These are phyloP conservation scores for Penicillium antarcticum DNA, from an alignment of 495 filamentous ascomycete species.

Conservation along the genomic window DNA sequence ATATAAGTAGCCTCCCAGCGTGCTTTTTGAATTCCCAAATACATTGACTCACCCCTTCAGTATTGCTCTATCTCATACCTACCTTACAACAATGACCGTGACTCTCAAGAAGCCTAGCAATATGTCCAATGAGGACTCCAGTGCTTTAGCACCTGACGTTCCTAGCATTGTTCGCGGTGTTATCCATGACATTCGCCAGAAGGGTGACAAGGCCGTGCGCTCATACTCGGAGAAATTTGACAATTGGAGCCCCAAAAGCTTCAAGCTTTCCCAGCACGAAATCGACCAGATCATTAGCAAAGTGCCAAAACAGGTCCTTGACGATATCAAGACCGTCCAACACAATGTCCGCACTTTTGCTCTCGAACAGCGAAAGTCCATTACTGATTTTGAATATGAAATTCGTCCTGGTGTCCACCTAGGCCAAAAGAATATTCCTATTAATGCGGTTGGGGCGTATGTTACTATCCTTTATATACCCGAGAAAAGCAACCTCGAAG, in stretches of 20 bases:
- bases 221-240: constrained; percentile 53
- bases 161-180: too few species aligned
- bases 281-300: constrained; percentile 21
- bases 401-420: constrained; percentile 47
- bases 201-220: constrained; percentile 46
- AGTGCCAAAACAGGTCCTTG: constrained; percentile 39
- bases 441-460: constrained; percentile 32
- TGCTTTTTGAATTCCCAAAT: too few species aligned
- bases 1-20: too few species aligned
- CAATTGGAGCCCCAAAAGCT: constrained; percentile 48
- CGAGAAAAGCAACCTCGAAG: too few species aligned
- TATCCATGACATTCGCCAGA: neutral
- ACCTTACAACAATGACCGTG: too few species aligned
- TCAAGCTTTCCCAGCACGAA: constrained; percentile 32
- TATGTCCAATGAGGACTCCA: too few species aligned
- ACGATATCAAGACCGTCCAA: constrained; percentile 52
- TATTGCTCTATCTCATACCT: too few species aligned
- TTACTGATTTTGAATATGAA: constrained; percentile 48
- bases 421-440: constrained; percentile 48
- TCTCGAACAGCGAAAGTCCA: constrained; percentile 37
- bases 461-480: neutral
- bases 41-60: too few species aligned
- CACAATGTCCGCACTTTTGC: constrained; percentile 49
- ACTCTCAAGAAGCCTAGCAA: too few species aligned
- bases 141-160: too few species aligned